Base-by-base conservation (phyloP, 805 yeast genomes). In the Saccharomycopsis oosterbeekiorum region DNA sequence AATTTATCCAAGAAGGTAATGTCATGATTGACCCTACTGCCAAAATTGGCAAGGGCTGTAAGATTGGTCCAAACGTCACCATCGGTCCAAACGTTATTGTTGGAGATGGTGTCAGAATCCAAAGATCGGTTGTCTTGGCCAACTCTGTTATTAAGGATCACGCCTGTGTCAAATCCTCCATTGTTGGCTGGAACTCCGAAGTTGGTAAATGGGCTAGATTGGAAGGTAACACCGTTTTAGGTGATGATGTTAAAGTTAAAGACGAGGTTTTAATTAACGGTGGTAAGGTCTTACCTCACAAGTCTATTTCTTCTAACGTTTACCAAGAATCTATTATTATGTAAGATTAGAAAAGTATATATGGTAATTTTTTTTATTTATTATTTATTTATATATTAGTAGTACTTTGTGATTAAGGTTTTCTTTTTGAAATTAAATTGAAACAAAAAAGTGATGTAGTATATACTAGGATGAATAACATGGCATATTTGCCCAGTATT, bases 141-240 rank as follows among this genome's bases (percentile, higher is more conserved):
- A 88, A 92, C 82, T 91, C 97, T 62, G 82, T 83, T 71, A 87
- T 94, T 75, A 90, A 89, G 80, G 97, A 91, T 74, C 99, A 94
- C 78, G 97, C 99, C 70, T 89, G 94, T 87, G 94, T 94, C 71
- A 92, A 92, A 78, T 88, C 94, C 71, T 88, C 99, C 71, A 94
- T 94, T 76, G 96, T 94, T 68, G 99, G 99, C 71, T 94, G 99
- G 99, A 86, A 91, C 83, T 92, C 97, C 66, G 89, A 89, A 70
- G 93, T 94, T 71, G 99, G 99, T 76, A 86, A 84, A 78, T 94
- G 99, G 99, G 96, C 97, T 67, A 90, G 99, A 83, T 84, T 94
- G 67, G 98, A 94, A 79, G 97, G 97, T 80, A 89, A 85, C 71
- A 89, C 97, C 66, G 99, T 94, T 64, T 84, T 94, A 72, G 99